Percentiles rank a stretch among this genome's conserved stretches.
phyloP scores from a whole-genome alignment of 202 grass and related monocot genomes.

The Brachypodium distachyon region DNA sequence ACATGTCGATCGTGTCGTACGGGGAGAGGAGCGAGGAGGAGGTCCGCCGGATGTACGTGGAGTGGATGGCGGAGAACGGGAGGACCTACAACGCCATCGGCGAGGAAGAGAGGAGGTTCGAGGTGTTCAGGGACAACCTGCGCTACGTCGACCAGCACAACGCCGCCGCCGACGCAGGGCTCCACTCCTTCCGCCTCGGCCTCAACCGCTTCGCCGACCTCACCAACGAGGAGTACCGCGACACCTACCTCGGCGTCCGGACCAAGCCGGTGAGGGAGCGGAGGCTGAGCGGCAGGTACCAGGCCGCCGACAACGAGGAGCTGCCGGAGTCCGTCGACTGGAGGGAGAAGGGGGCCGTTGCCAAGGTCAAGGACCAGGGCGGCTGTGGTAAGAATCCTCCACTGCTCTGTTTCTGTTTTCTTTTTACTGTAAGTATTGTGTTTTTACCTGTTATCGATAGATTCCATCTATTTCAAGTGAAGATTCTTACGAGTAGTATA shows the following conservation, averaged over 20 bases:
- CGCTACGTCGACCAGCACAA: slow-evolving; percentile 73
- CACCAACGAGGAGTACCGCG: slow-evolving; percentile 82
- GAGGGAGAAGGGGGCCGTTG: slow-evolving; percentile 73
- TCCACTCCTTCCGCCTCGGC: slow-evolving; percentile 75
- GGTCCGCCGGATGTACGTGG: slow-evolving; percentile 43
- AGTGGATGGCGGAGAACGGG: slow-evolving; percentile 53
- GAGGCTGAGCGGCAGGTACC: slow-evolving; percentile 39
- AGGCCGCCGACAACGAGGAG: slow-evolving; percentile 29
- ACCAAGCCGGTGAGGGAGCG: slow-evolving; percentile 14
- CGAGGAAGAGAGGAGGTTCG: slow-evolving; percentile 42
- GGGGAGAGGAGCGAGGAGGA: slow-evolving; percentile 80
- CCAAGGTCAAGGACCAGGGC: slow-evolving; percentile 63
- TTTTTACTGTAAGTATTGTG: not conserved
- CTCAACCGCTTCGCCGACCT: slow-evolving; percentile 87
- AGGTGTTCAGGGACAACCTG: slow-evolving; percentile 81
- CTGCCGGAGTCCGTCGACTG: slow-evolving; percentile 72
- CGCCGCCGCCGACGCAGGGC: slow-evolving; percentile 54
- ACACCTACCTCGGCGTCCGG: slow-evolving; percentile 48
- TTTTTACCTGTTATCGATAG: not conserved
- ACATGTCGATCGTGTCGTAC: slow-evolving; percentile 77
- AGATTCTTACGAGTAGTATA: not conserved
- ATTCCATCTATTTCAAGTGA: not conserved
- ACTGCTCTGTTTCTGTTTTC: not conserved
- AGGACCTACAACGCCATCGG: slow-evolving; percentile 49
- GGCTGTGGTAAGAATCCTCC: slow-evolving; percentile 47